phyloP scores from a whole-genome alignment of 75 land plant species.

The Chamaecyparis obtusa region DNA sequence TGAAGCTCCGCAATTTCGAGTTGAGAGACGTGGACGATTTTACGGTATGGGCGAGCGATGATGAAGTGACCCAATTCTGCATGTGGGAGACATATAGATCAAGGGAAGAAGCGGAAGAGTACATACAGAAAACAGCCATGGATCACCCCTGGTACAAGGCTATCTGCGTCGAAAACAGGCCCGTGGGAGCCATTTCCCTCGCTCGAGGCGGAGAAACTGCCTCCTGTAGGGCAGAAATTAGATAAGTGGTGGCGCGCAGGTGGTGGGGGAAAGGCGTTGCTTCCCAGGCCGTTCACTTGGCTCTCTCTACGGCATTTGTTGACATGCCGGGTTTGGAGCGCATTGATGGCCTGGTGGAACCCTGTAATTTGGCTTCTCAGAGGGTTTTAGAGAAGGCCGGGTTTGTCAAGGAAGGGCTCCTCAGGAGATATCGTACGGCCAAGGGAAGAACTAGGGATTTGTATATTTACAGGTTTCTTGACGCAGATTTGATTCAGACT shows the following conservation, averaged over 20 bases:
- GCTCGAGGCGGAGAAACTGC: constrained; percentile 21
- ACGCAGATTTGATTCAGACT: neutral
- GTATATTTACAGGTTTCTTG: constrained; percentile 26
- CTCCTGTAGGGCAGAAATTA: constrained; percentile 37
- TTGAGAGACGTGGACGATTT: constrained; percentile 42
- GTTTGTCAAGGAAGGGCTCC: constrained; percentile 39
- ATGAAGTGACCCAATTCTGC: constrained; percentile 25
- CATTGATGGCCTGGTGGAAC: constrained; percentile 47
- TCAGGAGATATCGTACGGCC: constrained; percentile 18
- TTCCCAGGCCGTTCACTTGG: constrained; percentile 55
- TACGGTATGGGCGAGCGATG: constrained; percentile 57
- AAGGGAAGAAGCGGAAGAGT: constrained; percentile 23
- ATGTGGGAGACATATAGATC: constrained; percentile 24
- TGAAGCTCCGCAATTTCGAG: constrained; percentile 33
- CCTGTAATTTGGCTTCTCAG: constrained; percentile 38
- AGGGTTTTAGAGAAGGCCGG: constrained; percentile 62
- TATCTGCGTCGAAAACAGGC: constrained; percentile 43
- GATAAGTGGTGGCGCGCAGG: constrained; percentile 35
- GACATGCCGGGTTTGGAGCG: constrained; percentile 35
- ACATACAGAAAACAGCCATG: constrained; percentile 26
- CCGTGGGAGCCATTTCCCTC: constrained; percentile 50
- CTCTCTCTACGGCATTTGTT: constrained; percentile 27
- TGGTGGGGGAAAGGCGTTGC: constrained; percentile 71
- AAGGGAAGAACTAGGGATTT: constrained; percentile 29
- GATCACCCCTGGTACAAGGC: constrained; percentile 52